These are phyloP conservation scores for Myriosclerotinia scirpicola DNA, from an alignment of 2,329 filamentous ascomycete species.

Conservation along the genomic window DNA sequence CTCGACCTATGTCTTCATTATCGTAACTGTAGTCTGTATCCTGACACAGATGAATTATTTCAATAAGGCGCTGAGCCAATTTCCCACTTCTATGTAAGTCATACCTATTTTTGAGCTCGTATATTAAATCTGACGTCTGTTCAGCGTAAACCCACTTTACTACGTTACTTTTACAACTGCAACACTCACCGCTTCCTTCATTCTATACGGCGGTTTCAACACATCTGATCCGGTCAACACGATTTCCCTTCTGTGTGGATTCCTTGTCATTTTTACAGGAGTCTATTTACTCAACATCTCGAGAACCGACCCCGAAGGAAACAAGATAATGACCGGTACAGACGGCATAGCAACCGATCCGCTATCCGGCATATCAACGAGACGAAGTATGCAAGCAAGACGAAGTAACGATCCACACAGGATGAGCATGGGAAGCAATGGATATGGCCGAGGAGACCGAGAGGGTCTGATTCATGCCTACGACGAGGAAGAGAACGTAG, in stretches of 20 bases:
- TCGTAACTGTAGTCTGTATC: conserved; percentile 90
- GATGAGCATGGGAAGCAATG: conserved; percentile 61
- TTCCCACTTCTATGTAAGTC: conserved; percentile 92
- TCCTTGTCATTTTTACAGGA: conserved; percentile 91
- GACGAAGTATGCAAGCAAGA: conserved; percentile 88
- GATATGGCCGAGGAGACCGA: conserved; percentile 62
- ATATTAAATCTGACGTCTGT: conserved; percentile 8
- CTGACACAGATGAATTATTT: conserved; percentile 99
- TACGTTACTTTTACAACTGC: conserved; percentile 97
- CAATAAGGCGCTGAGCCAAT: conserved; percentile 96
- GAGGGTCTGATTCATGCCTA: conserved; percentile 86
- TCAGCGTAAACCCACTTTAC: conserved; percentile 74
- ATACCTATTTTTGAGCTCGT: neutral
- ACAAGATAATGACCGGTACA: conserved; percentile 60
- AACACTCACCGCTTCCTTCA: conserved; percentile 91
- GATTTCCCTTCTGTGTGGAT: conserved; percentile 86
- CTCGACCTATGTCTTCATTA: conserved; percentile 96
- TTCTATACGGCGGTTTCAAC: conserved; percentile 94
- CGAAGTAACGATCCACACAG: conserved; percentile 65
- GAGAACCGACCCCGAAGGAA: conserved; percentile 82
- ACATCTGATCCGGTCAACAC: conserved; percentile 90
- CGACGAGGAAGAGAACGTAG: conserved; percentile 74
- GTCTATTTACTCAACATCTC: conserved; percentile 98
- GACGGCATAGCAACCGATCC: conserved; percentile 90
- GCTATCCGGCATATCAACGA: conserved; percentile 83